These are phyloP conservation scores for Quercus cerris DNA, from an alignment of 306 rosid genomes.

Conservation along the genomic window DNA sequence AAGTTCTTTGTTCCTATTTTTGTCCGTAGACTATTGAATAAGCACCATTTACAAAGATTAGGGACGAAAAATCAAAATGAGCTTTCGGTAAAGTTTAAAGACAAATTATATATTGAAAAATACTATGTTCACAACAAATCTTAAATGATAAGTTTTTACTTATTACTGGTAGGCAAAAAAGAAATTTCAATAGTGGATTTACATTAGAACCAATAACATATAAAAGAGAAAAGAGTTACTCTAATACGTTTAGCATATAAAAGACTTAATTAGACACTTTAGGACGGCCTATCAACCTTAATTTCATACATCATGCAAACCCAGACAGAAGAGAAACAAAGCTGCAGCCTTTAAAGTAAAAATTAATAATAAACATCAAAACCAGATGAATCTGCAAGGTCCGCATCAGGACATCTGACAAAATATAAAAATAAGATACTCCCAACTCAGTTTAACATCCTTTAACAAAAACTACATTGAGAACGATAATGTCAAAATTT, in stretches of 20 bases:
- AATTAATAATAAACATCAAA: neutral
- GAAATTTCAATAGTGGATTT: no score
- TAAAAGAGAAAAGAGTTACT: no score
- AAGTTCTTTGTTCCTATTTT: no score
- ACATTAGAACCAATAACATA: no score
- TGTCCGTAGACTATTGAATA: no score
- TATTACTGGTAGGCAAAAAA: no score
- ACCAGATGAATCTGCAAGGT: neutral
- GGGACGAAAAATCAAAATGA: no score
- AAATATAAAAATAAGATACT: neutral
- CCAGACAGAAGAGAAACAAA: neutral
- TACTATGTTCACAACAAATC: rapidly evolving
- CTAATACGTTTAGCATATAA: no score
- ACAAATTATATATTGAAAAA: no score
- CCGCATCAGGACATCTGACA: neutral
- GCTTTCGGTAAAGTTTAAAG: no score
- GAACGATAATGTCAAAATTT: neutral
- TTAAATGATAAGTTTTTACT: no score
- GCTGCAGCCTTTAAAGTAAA: neutral
- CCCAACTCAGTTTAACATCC: neutral
- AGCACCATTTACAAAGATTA: no score
- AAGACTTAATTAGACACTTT: neutral
- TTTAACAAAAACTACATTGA: neutral
- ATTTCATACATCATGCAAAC: neutral
- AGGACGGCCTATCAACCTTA: neutral